These are phyloP conservation scores for Kodamaea derodonti DNA, from an alignment of 1,139 yeast species.

Conservation along the genomic window DNA sequence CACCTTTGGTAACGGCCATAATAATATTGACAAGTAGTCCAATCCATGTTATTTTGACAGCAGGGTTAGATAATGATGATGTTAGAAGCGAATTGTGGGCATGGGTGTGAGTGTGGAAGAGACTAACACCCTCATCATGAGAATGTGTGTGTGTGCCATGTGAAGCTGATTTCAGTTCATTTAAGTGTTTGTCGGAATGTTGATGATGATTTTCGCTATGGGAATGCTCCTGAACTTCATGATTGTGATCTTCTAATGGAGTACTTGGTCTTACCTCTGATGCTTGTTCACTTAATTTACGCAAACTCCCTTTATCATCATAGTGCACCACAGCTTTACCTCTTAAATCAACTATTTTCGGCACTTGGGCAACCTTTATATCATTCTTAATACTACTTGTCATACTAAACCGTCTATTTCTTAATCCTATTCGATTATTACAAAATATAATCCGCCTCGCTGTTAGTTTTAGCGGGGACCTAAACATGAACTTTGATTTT, in stretches of 20 bases:
- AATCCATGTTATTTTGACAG: slow-evolving; percentile 88
- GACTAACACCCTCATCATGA: slow-evolving; percentile 7
- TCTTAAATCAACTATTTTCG: background rate
- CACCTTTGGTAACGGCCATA: slow-evolving; percentile 81
- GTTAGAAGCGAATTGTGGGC: slow-evolving; percentile 35
- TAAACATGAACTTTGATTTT: background rate
- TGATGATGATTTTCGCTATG: too few relatives aligned
- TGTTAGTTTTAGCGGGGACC: slow-evolving; percentile 1
- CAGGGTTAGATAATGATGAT: slow-evolving; percentile 58
- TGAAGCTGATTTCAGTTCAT: too few relatives aligned
- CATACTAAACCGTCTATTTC: background rate
- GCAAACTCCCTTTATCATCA: too few relatives aligned
- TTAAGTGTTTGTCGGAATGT: too few relatives aligned
- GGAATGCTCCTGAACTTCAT: too few relatives aligned
- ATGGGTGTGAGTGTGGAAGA: slow-evolving; percentile 29
- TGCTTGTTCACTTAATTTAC: too few relatives aligned
- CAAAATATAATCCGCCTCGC: background rate
- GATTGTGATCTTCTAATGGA: too few relatives aligned
- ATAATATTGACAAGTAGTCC: slow-evolving; percentile 81
- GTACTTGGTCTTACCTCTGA: too few relatives aligned
- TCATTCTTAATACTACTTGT: background rate
- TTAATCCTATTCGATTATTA: background rate
- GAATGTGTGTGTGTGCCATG: slow-evolving; percentile 6
- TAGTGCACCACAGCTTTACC: too few relatives aligned
- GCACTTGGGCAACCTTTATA: background rate